Evolutionary conservation across 75 land plant genomes (phyloP), one percentile per base, ranked within the genome.

Genomic region (Cunninghamia lanceolata): DNA sequence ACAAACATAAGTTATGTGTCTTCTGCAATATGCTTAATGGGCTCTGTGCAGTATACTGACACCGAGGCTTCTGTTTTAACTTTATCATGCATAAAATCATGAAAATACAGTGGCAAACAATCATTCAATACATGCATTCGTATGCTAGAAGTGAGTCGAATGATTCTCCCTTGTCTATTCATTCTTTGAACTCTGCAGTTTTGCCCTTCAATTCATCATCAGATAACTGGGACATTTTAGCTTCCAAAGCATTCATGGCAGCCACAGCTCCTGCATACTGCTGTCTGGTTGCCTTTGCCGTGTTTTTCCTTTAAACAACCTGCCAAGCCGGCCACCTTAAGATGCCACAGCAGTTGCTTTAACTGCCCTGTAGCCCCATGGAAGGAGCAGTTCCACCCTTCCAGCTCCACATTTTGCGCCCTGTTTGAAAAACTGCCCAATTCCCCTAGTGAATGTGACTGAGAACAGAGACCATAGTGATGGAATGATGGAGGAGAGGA

Each of bases 231-330:
- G 94, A 91, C 70, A 95, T 90, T 84, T 93, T 86, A 4, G 90
- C 66, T 78, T 98, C 99, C 84, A 96, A 59, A 17, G 71, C 85
- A 91, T 94, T 98, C 84, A 98, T 92, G 66, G 84, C 53, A 32
- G 77, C 54, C 28, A 97, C 95, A 15, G 93, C 89, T 0, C 86
- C 68, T 10, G 91, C 87, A 75, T 88, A 96, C 86, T 84, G 87
- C 90, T 94, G 92, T 78, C 98, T 83, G 7, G 99, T 93, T 28
- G 91, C 85, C 84, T 97, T 96, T 0, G 95, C 96, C 17, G 89
- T 88, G 63, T 97, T 98, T 84, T 70, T 28, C 94, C 95, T 76
- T 92, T 95, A 84, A 97, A 97, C 13, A 97, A 85, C 19, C 96
- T 96, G 17, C 94, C 95, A 14, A 97, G 70, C 1, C 96, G 70